Base-by-base conservation (phyloP, 2,329 filamentous ascomycete genomes). In the Alternaria dauci region DNA sequence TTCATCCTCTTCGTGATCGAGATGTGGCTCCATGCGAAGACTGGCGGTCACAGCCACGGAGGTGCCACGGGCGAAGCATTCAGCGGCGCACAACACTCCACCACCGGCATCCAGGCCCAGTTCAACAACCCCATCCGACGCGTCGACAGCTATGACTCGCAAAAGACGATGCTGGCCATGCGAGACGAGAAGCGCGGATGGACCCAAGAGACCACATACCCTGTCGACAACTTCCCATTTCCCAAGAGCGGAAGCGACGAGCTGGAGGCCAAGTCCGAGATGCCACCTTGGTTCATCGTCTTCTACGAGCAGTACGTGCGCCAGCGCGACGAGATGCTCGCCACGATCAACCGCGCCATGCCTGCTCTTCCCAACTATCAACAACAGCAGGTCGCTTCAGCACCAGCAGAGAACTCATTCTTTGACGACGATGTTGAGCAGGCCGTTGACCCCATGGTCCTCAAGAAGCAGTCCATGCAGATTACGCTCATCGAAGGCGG, bases 261-360 rank as follows among this genome's bases (percentile, higher is more conserved):
- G 58, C 68, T 77, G 23, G 71, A 76, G 23, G 54, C 71, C 47
- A 68, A 73, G 56, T 79, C 78, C 4, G 78, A 79, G 65, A 88
- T 88, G 86, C 86, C 86, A 0, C 80, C 85, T 0, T 88, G 87
- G 86, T 88, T 88, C 71, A 80, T 87, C 59, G 85, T 87, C 55
- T 88, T 88, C 68, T 88, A 87, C 75, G 86, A 88, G 75, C 86
- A 88, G 59, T 88, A 88, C 58, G 79, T 88, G 39, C 85, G 85
- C 55, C 86, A 88, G 70, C 83, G 86, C 32, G 82, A 87, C 28
- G 85, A 88, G 71, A 83, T 88, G 79, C 76, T 88, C 63, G 81
- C 81, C 56, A 83, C 86, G 80, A 81, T 88, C 71, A 80, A 82
- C 63, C 75, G 74, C 57, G 64, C 71, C 39, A 75, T 71, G 59